Conservation (phyloP, 1,139 yeast species). For the Zygosaccharomyces sapae region DNA sequence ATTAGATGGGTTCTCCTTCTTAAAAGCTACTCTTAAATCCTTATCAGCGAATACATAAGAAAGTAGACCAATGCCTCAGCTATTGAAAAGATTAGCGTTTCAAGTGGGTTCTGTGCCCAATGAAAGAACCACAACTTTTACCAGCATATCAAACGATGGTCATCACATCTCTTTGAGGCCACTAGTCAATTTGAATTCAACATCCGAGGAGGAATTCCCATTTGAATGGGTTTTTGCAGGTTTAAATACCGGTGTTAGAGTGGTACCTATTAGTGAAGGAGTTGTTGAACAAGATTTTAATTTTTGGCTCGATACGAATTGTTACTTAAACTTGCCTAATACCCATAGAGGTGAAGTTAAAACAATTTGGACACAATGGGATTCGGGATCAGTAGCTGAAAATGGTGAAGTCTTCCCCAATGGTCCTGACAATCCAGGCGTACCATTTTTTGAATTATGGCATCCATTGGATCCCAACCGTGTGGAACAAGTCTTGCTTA, state of each 20-base stretch:
- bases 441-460: constrained; percentile 35
- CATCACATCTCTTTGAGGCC: constrained; percentile 38
- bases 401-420: constrained; percentile 33
- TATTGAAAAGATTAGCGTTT: constrained; percentile 33
- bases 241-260: constrained; percentile 21
- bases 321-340: constrained; percentile 27
- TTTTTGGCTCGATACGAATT: constrained; percentile 33
- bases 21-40: too few relatives aligned
- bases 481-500: constrained; percentile 21
- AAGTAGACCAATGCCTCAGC: constrained; percentile 24
- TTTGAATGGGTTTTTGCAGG: constrained; percentile 46
- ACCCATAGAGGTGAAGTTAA: constrained; percentile 31
- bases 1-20: neutral
- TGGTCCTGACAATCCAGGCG: constrained; percentile 29
- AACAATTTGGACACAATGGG: constrained; percentile 35
- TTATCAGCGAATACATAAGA: neutral
- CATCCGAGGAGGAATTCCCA: constrained; percentile 36
- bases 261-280: constrained; percentile 20
- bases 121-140: constrained; percentile 33
- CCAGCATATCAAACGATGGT: constrained; percentile 33
- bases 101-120: constrained; percentile 27
- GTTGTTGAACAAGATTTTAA: constrained; percentile 27
- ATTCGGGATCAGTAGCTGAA: constrained; percentile 35
- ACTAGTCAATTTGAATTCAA: constrained; percentile 25
- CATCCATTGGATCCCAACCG: constrained; percentile 34